phyloP scores from a whole-genome alignment of 306 rosid genomes.

The Trifolium repens region DNA sequence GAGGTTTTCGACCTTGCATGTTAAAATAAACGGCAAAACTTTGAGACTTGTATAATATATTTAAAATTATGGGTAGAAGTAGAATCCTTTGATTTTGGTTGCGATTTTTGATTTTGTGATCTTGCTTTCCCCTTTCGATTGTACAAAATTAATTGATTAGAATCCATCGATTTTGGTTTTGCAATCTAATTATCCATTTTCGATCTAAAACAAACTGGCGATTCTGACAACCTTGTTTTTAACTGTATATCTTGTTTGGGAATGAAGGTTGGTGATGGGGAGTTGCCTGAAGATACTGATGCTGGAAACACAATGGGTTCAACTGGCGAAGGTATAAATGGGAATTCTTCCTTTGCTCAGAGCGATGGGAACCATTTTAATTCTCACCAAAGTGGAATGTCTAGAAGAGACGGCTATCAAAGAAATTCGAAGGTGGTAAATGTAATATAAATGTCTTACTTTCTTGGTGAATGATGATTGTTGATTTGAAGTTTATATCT shows the following conservation, averaged over 20 bases:
- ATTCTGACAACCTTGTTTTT: background rate
- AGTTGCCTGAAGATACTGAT: conserved; percentile 60
- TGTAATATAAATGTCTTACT: background rate
- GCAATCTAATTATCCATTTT: too few species aligned
- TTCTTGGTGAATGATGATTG: conserved; percentile 12
- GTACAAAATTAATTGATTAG: too few species aligned
- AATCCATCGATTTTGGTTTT: too few species aligned
- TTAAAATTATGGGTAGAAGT: too few species aligned
- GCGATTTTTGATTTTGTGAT: too few species aligned
- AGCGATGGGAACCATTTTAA: conserved; percentile 50
- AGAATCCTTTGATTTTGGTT: too few species aligned
- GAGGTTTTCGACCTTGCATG: too few species aligned
- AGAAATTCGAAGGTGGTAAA: conserved; percentile 62
- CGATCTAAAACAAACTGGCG: too few species aligned
- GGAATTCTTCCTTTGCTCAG: conserved; percentile 34
- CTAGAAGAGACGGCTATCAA: conserved; percentile 62
- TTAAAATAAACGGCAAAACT: too few species aligned
- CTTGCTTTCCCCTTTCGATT: too few species aligned
- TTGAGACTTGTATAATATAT: too few species aligned
- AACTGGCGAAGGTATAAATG: conserved; percentile 42
- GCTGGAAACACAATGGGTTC: conserved; percentile 48
- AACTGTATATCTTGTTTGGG: conserved; percentile 34
- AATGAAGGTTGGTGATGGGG: conserved; percentile 80
- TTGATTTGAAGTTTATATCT: conserved; percentile 30
- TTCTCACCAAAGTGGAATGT: conserved; percentile 61